A percentile compares a stretch with the other conserved stretches of the same genome.
Conservation (phyloP, 2,329 filamentous ascomycete species). For the Diaporthe sp. region DNA sequence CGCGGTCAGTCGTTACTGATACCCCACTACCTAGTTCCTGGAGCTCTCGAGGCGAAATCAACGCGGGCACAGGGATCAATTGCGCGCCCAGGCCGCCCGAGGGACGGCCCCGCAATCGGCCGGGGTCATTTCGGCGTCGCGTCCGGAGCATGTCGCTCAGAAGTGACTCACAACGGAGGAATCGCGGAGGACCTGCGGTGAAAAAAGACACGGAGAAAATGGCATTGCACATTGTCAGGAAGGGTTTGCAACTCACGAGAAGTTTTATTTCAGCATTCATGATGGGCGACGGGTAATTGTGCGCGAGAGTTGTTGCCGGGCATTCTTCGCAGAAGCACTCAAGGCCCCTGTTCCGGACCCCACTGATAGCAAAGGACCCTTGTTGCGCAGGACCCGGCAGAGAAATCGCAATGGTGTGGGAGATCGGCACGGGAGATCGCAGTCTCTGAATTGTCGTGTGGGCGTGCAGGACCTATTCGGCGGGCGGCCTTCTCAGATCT, state of each 20-base stretch:
- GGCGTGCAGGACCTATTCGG: not conserved
- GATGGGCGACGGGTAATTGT: conserved; percentile 44
- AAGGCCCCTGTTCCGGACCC: conserved; percentile 34
- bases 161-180: conserved; percentile 3
- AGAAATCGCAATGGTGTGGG: not conserved
- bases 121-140: conserved; percentile 13
- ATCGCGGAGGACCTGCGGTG: not conserved
- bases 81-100: not conserved
- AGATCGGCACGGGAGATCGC: conserved; percentile 4
- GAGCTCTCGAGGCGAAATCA: not conserved
- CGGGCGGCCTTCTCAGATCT: not conserved
- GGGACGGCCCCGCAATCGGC: conserved; percentile 33
- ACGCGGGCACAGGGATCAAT: not conserved
- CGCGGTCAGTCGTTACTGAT: conserved; percentile 47
- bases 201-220: not conserved
- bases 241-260: conserved; percentile 59
- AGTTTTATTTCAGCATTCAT: conserved; percentile 73
- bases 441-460: not conserved
- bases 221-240: not conserved
- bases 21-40: not conserved
- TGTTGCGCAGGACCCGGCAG: conserved; percentile 13
- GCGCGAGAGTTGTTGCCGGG: conserved; percentile 25
- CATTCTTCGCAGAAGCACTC: conserved; percentile 38
- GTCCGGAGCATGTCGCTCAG: not conserved
- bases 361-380: conserved; percentile 36